phyloP scores from a whole-genome alignment of 2,329 filamentous ascomycete species.

The Pyrenophora teres region DNA sequence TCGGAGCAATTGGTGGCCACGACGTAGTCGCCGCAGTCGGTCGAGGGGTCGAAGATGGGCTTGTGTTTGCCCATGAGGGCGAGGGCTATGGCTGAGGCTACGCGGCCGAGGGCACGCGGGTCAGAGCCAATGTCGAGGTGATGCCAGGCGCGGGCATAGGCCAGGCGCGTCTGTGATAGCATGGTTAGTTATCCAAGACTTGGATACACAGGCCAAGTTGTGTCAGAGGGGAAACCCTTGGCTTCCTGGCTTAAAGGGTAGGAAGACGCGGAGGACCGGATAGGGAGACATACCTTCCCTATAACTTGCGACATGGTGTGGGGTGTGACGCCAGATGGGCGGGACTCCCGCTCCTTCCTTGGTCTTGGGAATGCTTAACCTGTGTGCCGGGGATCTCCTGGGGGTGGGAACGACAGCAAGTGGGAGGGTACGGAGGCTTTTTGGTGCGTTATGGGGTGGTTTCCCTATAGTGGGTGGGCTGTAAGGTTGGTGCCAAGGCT shows the following conservation, averaged over 20 bases:
- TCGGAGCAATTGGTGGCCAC: constrained; percentile 89
- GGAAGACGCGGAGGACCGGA: constrained; percentile 28
- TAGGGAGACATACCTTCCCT: constrained; percentile 65
- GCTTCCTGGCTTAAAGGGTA: neutral
- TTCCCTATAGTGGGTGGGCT: constrained; percentile 10
- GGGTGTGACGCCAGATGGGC: constrained; percentile 30
- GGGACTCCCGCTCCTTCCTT: neutral
- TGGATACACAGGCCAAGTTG: neutral
- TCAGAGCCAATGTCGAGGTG: constrained; percentile 74
- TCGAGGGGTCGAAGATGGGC: constrained; percentile 94
- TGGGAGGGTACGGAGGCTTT: neutral
- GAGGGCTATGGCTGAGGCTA: constrained; percentile 84
- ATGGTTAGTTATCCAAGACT: constrained; percentile 9
- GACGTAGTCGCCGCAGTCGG: constrained; percentile 98
- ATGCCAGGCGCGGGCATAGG: constrained; percentile 97
- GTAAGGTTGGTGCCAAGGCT: constrained; percentile 21
- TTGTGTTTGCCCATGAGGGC: constrained; percentile 99
- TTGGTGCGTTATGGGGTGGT: constrained; percentile 6
- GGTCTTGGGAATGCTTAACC: no score
- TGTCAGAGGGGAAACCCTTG: neutral
- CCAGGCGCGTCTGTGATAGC: constrained; percentile 76
- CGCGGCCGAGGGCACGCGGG: constrained; percentile 80
- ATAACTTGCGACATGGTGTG: constrained; percentile 75
- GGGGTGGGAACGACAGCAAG: neutral
- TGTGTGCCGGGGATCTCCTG: neutral